Conservation (phyloP, 805 yeast genomes). For the Starmerella apicola region DNA sequence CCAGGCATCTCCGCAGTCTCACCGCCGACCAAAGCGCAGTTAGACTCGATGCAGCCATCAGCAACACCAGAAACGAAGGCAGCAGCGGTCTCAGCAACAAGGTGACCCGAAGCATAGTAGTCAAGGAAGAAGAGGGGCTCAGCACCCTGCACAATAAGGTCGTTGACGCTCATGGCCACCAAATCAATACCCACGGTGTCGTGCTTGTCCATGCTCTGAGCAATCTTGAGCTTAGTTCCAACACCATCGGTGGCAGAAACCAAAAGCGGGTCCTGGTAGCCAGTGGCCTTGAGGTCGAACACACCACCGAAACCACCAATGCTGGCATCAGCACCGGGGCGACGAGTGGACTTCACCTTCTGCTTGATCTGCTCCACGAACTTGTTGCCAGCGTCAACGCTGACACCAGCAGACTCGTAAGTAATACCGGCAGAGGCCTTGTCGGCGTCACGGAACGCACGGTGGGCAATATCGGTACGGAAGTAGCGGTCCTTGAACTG, state of each 20-base stretch:
- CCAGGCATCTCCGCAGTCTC: constrained; percentile 99
- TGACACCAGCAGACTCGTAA: constrained; percentile 92
- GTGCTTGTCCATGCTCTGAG: constrained; percentile 78
- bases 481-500: constrained; percentile 63
- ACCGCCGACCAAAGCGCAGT: constrained; percentile 97
- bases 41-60: constrained; percentile 85
- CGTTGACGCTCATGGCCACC: constrained; percentile 98
- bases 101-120: constrained; percentile 89
- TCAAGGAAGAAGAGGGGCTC: constrained; percentile 92
- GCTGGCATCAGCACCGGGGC: constrained; percentile 95
- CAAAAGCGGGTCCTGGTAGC: constrained; percentile 60
- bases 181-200: constrained; percentile 97
- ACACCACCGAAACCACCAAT: constrained; percentile 99
- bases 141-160: constrained; percentile 96
- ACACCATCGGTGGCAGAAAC: constrained; percentile 99
- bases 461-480: constrained; percentile 90
- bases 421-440: constrained; percentile 41
- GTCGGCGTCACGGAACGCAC: constrained; percentile 62
- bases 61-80: constrained; percentile 92
- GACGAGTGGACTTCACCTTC: constrained; percentile 79
- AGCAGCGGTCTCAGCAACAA: constrained; percentile 73
- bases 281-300: constrained; percentile 80
- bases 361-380: constrained; percentile 84
- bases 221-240: constrained; percentile 91
- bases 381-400: constrained; percentile 88